Base-by-base conservation (phyloP, 306 rosid genomes). In the Ochetophila trinervis region DNA sequence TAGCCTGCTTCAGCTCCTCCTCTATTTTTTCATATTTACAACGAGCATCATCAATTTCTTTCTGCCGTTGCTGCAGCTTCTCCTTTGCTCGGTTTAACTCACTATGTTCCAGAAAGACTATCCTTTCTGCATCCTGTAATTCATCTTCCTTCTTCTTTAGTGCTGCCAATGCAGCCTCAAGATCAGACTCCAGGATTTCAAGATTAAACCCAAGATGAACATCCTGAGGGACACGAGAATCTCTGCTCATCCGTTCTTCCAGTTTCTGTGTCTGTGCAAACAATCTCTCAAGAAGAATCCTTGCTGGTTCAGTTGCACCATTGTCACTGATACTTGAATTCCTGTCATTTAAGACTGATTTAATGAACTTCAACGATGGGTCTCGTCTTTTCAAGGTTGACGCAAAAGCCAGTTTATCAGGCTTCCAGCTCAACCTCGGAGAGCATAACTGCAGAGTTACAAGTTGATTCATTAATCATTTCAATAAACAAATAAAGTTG, bases 101-200 rank as follows among this genome's bases (percentile, higher is more conserved):
- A 15, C 75, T 74, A 36, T 83, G 73, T 78, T 87, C 97, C 65
- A 86, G 59, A 35, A 76, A 60, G 59, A 93, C 88, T 21, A 57
- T 65, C 77, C 81, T 78, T 79, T 90, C 94, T 2, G 86, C 87
- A 65, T 87, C 94, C 72, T 78, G 80, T 62, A 93, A 81, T 57
- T 83, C 85, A 40, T 87, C 95, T 76, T 93, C 99, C 75, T 90
- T 93, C 71, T 62, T 81, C 82, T 81, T 83, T 70, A 93, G 71
- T 47, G 76, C 90, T 12, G 53, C 30, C 68, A 93, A 78, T 18
- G 80, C 97, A 18, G 91, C 88, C 35, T 57, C 75, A 35, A 93
- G 96, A 80, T 81, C 97, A 15, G 91, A 67, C 77, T 87, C 97
- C 68, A 93, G 50, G 8, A 47, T 65, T 54, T 78, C 87, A 40